Evolutionary conservation across 208 protist species (phyloP), one percentile per base, ranked within the genome.

Genomic region (Crithidia brevicula): DNA sequence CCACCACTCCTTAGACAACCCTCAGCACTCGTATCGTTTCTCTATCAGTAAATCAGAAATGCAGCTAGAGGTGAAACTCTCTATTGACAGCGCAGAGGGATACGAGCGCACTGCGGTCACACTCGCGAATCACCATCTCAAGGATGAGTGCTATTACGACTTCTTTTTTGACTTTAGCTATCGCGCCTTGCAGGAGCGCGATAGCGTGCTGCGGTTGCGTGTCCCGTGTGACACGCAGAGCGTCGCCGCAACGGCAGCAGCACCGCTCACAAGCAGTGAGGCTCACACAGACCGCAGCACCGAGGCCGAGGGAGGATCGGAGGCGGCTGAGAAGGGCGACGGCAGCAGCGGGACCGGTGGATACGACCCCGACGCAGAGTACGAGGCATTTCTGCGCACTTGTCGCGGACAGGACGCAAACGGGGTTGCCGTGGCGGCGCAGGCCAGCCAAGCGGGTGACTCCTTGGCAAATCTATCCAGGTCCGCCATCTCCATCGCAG

Each of bases 101-200:
- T 86, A 83, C 45, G 49, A 77, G n/a, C 66, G 58, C 4, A 36
- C 89, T 11, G 49, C 54, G 11, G 47, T 73, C 13, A 62, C 66
- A 4, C 70, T 89, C 3, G 58, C 62, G 2, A 59, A 62, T 5
- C 62, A 62, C 23, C 77, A 73, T 42, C 3, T 86, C 18, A 52
- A 60, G 30, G 82, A 88, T 38, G 74, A 88, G 52, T 77, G 58
- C 47, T 86, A 92, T 61, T 77, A 54, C 33, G 86, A 92, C 65
- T 83, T 80, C 43, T 95, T 92, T 59, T 95, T 92, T 62, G 89
- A 95, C 62, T 91, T 85, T 42, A 54, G 67, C 13, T 77, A 66
- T 28, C 40, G 53, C 11, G 62, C 72, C 0, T 54, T 95, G 6
- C 68, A 70, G 51, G 65, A 77, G 43, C 45, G 63, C 11, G 69